Conservation (phyloP, 371 early-diverging fungal genomes). For the Sporodiniella umbellata region DNA sequence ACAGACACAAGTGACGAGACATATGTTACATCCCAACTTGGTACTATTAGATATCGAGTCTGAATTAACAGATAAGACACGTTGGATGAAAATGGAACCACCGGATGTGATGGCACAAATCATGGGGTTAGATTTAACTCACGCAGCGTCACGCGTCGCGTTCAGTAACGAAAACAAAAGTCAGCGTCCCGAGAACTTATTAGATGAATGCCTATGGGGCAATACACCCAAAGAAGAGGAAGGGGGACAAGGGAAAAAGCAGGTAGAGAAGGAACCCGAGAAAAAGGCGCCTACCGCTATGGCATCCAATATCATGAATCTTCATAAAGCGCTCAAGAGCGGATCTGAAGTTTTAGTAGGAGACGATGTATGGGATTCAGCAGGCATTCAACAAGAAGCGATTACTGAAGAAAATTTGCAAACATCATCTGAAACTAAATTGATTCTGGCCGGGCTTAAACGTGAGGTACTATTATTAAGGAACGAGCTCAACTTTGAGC, state of each 20-base stretch:
- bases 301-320: constrained; percentile 36
- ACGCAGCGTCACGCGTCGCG: constrained; percentile 53
- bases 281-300: constrained; percentile 17
- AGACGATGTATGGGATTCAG: constrained; percentile 50
- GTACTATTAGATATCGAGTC: constrained; percentile 45
- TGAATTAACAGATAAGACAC: constrained; percentile 53
- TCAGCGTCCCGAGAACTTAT: constrained; percentile 18
- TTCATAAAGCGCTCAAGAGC: constrained; percentile 50
- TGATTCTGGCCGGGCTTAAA: constrained; percentile 46
- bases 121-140: constrained; percentile 58
- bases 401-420: background rate
- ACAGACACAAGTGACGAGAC: constrained; percentile 49
- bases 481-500: constrained; percentile 65
- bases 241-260: background rate
- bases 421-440: constrained; percentile 30
- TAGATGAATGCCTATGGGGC: constrained; percentile 32
- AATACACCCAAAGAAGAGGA: constrained; percentile 1
- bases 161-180: constrained; percentile 20
- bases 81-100: constrained; percentile 67
- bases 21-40: constrained; percentile 61
- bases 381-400: background rate
- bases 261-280: constrained; percentile 1
- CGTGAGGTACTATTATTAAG: constrained; percentile 56
- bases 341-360: constrained; percentile 50
- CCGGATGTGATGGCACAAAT: constrained; percentile 66